Evolutionary conservation across 2,329 filamentous ascomycete genomes (phyloP), one percentile per base, ranked within the genome.

Genomic region (Aspergillus sp.): DNA sequence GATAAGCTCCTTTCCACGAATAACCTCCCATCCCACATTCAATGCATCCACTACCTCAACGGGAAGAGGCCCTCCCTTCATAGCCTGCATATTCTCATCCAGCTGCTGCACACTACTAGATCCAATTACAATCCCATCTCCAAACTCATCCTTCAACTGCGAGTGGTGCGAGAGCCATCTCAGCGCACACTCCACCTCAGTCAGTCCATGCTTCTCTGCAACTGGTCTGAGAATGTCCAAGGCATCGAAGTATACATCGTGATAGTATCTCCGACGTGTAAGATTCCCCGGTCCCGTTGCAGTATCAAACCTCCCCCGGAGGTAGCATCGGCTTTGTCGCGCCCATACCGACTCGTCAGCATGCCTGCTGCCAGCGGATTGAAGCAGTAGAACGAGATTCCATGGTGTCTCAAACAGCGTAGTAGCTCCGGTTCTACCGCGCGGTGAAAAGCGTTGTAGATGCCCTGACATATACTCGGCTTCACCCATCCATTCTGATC

Each of bases 391-490:
- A 35, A 13, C 8, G 11, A n/a, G 7, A 35, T 35, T 4, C 12
- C 11, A 13, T 35, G 12, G 12, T 35, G 33, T n/a, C 33, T n/a
- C 33, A 35, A 13, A 12, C 33, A 35, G 33, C 10, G 33, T 13
- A 35, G 12, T 13, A 35, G 7, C 19, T 35, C 33, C 10, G 12
- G 33, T 7, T 35, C 33, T 8, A 35, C 12, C 4, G 33, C 6
- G 19, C 33, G 33, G 12, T 35, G 33, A n/a, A 35, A 13, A 4
- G 12, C 33, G n/a, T 64, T 60, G 44, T 66, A 66, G 7, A 59
- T 43, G 7, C 62, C 64, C 45, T 69, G 64, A 42, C 64, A 67
- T 8, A 64, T 58, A 13, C 50, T 51, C 2, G 65, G 65, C 32
- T 59, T 57, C 27, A 62, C 51, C 27, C 53, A 65, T 27, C 52